These are phyloP conservation scores for Lenzites betulinus DNA, from an alignment of 768 basidiomycete species.

Conservation along the genomic window DNA sequence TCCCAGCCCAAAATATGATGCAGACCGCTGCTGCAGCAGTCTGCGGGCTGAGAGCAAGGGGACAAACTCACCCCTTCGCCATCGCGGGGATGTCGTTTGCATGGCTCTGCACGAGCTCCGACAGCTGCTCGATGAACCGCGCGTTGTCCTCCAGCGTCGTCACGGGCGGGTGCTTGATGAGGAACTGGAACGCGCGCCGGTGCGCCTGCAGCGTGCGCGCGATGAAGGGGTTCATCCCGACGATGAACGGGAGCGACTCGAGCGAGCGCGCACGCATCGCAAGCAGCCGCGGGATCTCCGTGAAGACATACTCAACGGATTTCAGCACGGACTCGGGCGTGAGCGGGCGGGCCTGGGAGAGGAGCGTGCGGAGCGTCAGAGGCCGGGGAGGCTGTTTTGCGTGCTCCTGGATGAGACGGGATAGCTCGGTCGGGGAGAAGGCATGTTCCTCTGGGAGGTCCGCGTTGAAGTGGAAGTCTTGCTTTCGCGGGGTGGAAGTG, in stretches of 20 bases:
- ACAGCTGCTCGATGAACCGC: slow-evolving; percentile 66
- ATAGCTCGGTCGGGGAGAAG: slow-evolving; percentile 53
- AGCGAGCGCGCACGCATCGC: slow-evolving; percentile 74
- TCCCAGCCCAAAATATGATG: no score
- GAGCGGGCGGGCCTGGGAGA: slow-evolving; percentile 76
- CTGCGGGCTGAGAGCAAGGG: not conserved
- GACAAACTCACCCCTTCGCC: slow-evolving; percentile 73
- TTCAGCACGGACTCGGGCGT: slow-evolving; percentile 68
- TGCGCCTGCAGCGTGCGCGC: slow-evolving; percentile 68
- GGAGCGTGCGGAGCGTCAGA: slow-evolving; percentile 68
- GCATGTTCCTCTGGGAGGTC: slow-evolving; percentile 23
- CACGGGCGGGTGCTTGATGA: slow-evolving; percentile 68
- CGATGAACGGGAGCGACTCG: slow-evolving; percentile 82
- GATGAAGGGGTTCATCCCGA: slow-evolving; percentile 88
- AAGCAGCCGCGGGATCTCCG: slow-evolving; percentile 77
- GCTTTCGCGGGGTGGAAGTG: not conserved
- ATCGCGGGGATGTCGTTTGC: slow-evolving; percentile 88
- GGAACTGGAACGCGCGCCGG: slow-evolving; percentile 65
- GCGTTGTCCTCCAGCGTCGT: slow-evolving; percentile 69
- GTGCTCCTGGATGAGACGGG: slow-evolving; percentile 62
- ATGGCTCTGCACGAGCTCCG: slow-evolving; percentile 71
- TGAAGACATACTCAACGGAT: slow-evolving; percentile 73
- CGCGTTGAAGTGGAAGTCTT: slow-evolving; percentile 6
- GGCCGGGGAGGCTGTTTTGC: slow-evolving; percentile 65
- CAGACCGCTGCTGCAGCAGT: no score